Evolutionary conservation across 345 rosid genomes (phyloP), one percentile per base, ranked within the genome.

Genomic region (Salix brachista): DNA sequence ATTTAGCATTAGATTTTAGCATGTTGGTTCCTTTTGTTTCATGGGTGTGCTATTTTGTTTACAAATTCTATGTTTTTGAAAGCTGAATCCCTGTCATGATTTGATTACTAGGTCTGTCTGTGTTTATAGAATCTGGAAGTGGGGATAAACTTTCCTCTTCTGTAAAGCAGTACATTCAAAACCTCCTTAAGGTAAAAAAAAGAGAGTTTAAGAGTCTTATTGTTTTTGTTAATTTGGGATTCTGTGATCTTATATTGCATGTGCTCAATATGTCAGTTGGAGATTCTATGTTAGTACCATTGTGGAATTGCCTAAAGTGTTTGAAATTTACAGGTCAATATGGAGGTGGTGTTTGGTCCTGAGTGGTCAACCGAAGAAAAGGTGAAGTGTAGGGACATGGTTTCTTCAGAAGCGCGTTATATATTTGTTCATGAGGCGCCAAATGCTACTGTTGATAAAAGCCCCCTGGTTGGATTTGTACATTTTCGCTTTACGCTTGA

Each of bases 311-410:
- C 6, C 28, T 13, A 14, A 23, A 21, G 17, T 68, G 41, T 8
- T 26, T 56, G 7, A 58, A 77, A 39, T 69, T 54, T 64, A 66
- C 80, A 92, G 97, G 85, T 67, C 62, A 95, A 93, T 81, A 93
- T 91, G 99, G 93, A 88, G 87, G 93, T 79, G 25, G 82, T 86
- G 13, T 93, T 79, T 75, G 94, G 94, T 19, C 65, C 86, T 36
- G 90, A 91, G 64, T 95, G 98, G 99, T 82, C 91, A 5, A 62
- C 76, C 3, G 92, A 95, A 80, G 96, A 91, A 77, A 91, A 91
- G 87, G 85, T 83, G 69, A 95, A 91, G 86, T 90, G 91, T 58
- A 79, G 90, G 84, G 97, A 93, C 78, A 90, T 91, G 94, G 88
- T 88, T 80, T 78, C 96, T 36, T 78, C 91, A 0, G 93, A 91